Base-by-base conservation (phyloP, 768 basidiomycete genomes). In the Lepiota brunneoincarnata region DNA sequence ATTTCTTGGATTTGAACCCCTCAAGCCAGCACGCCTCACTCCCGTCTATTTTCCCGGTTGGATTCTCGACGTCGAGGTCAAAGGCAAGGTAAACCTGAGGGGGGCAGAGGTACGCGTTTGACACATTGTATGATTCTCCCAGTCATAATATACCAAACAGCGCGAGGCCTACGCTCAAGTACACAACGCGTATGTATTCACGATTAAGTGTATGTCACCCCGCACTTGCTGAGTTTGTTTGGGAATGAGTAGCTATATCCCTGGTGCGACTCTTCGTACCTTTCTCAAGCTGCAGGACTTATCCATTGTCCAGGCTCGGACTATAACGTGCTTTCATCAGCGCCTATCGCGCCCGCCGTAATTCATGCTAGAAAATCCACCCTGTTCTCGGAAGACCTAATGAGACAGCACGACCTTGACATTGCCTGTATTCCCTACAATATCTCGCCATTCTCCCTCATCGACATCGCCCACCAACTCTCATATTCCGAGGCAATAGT, bases 1-100 rank as follows among this genome's bases (percentile, higher is more conserved):
- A 2, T 63, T 60, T 20, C 62, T 72, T 26, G 73, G 73, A 4
- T 70, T 73, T 56, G 64, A 69, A 38, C 67, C 73, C 45, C 56
- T 77, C 3, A 72, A 61, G 44, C 83, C 84, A 20, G 63, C 67
- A 11, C 75, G 73, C 20, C 71, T 82, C 21, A 68, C 74, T 42
- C 76, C 83, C 6, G 66, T 83, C 2, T 88, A 86, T 62, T 79
- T 84, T 48, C 86, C 86, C 3, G 76, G 73, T 10, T 88, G 86
- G 86, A 69, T 82, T 26, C 66, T 86, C 26, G 80, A 82, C 58
- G 80, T 74, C 7, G 79, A 84, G 62, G 60, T 82, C 15, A 68
- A 77, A 59, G 75, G 67, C 9, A 69, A 69, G 59, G 69, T 66
- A 58, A 51, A 63, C 47, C 43, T 63, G 18, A 58, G 64, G 28